Percentiles rank a stretch among this genome's conserved stretches.
These are phyloP conservation scores for Beta lomatogona DNA, from an alignment of 179 eudicot species.

Conservation along the genomic window DNA sequence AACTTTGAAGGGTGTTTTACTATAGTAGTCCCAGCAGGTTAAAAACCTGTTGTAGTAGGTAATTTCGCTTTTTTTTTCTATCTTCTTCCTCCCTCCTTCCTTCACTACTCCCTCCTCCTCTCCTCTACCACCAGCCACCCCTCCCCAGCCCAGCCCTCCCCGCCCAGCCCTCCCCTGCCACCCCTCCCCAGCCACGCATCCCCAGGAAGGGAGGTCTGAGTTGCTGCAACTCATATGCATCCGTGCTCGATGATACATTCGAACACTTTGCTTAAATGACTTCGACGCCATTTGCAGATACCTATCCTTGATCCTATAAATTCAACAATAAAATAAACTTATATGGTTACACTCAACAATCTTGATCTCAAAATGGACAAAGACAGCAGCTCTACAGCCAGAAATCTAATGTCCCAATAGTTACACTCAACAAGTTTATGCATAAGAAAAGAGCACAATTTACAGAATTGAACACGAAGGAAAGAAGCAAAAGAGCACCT, in stretches of 20 bases:
- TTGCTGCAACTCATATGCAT: constrained; percentile 54
- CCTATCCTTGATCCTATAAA: constrained; percentile 19
- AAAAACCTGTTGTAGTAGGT: too few relatives aligned
- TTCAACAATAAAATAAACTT: neutral
- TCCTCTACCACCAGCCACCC: too few relatives aligned
- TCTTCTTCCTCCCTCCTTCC: too few relatives aligned
- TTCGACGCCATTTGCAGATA: constrained; percentile 49
- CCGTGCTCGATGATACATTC: constrained; percentile 47
- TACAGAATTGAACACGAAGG: neutral
- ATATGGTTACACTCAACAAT: too few relatives aligned
- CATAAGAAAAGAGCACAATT: neutral
- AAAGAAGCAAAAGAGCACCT: neutral
- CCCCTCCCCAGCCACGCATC: too few relatives aligned
- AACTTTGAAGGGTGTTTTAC: too few relatives aligned
- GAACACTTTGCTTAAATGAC: constrained; percentile 65
- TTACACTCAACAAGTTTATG: neutral
- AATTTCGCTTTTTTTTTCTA: too few relatives aligned
- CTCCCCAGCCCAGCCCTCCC: too few relatives aligned
- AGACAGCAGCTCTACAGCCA: neutral
- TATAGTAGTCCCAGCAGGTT: too few relatives aligned
- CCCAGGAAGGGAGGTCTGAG: constrained; percentile 47
- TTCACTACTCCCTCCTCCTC: too few relatives aligned
- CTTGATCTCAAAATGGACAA: neutral
- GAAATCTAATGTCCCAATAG: too few relatives aligned
- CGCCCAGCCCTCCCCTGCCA: too few relatives aligned